A percentile compares a stretch with the other conserved stretches of the same genome.
These are phyloP conservation scores for Astragalus membranaceus DNA, from an alignment of 306 rosid genomes.

Conservation along the genomic window DNA sequence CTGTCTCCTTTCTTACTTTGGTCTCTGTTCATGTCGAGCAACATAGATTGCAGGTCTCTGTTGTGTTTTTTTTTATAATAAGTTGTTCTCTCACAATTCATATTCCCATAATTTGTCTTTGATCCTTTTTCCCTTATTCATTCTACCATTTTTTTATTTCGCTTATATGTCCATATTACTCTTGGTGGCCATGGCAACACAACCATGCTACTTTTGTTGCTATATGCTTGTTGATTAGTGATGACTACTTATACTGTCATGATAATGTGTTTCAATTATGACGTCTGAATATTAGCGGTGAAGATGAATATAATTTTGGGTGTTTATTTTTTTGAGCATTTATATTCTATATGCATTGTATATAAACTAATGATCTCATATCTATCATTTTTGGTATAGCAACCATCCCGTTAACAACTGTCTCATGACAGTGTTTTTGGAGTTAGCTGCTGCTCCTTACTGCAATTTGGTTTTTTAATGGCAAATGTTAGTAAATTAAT, in stretches of 20 bases:
- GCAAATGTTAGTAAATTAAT: no score
- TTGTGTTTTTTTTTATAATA: background rate
- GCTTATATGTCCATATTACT: background rate
- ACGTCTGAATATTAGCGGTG: background rate
- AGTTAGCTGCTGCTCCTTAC: background rate
- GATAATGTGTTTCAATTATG: background rate
- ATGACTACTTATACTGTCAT: background rate
- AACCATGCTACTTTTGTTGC: background rate
- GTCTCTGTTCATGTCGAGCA: background rate
- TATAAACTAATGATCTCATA: background rate
- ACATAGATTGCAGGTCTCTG: background rate
- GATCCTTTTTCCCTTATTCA: background rate
- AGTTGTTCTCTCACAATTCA: background rate
- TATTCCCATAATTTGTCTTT: background rate
- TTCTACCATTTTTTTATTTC: background rate
- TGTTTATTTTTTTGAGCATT: background rate
- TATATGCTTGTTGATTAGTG: background rate
- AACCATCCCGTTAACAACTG: background rate
- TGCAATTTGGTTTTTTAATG: no score
- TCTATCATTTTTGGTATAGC: background rate
- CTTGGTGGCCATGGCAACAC: background rate
- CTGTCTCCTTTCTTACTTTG: background rate
- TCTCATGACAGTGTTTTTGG: background rate
- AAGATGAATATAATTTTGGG: background rate
- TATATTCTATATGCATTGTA: background rate